Base-by-base conservation (phyloP, 2,329 filamentous ascomycete genomes). In the Xylariaceae sp. region DNA sequence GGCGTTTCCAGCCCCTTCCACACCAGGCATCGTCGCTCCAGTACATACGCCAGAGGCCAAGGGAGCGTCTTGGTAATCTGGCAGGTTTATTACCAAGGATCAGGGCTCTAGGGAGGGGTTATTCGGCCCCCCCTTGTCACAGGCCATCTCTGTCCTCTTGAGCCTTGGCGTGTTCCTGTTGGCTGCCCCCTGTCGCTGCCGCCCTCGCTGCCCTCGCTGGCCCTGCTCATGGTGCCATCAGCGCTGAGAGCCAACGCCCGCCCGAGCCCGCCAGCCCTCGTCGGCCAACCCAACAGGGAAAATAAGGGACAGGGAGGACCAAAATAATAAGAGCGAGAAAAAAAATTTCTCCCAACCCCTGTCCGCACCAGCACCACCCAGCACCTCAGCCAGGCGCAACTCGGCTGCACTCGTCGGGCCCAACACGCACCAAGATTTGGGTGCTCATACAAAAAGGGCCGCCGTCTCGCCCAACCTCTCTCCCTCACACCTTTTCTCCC, bases 401-500 rank as follows among this genome's bases (percentile, higher is more conserved):
- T 28, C 22, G 4, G 22, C 22, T 28, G 22, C 22, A 28, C 22
- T 28, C 22, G 22, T 28, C 22, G 22, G 22, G 22, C 22, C 22
- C 22, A 19, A 18, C 19, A n/a, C 12, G 18, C n/a, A 12, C 49
- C 45, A 43, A 38, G 55, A 48, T 46, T 49, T 50, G 50, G 51
- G 22, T 50, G 36, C 22, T 36, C 51, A 54, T 58, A 58, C 56
- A 56, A 54, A 58, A 58, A 51, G 46, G 28, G 47, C n/a, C 59
- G 38, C 54, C 56, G 59, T 60, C 59, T 57, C 62, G 55, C 62
- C 61, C 62, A 58, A 60, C 56, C 56, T 53, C 60, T 56, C 54
- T 43, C 42, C 31, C 50, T 48, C 42, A 53, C 51, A 48, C 53
- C 46, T 56, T 53, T 60, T 57, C 55, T 64, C 60, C 51, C 57